phyloP scores from a whole-genome alignment of 2,329 filamentous ascomycete genomes.

The Fusarium mangiferae region DNA sequence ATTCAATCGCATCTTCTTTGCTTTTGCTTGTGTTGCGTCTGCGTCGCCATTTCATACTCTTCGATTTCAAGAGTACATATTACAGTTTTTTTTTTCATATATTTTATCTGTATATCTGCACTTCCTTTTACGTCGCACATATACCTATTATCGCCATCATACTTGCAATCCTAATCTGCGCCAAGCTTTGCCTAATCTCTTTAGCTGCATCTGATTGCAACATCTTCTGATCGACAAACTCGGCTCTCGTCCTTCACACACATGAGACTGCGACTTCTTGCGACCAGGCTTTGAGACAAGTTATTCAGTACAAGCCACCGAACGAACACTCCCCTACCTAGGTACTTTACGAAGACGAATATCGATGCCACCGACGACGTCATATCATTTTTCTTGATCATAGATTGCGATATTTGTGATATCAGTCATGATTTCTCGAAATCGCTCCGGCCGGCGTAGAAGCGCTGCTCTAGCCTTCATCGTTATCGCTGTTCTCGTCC shows the following conservation, averaged over 20 bases:
- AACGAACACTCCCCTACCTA: neutral
- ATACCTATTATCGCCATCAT: neutral
- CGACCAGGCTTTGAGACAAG: neutral
- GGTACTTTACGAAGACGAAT: neutral
- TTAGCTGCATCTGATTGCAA: slow-evolving; percentile 12
- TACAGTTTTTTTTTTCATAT: neutral
- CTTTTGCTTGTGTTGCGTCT: slow-evolving; percentile 4
- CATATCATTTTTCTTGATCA: slow-evolving; percentile 2
- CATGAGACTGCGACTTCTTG: neutral
- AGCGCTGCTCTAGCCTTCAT: slow-evolving; percentile 14
- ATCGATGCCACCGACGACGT: slow-evolving; percentile 5
- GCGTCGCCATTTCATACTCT: neutral
- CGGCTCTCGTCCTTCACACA: neutral
- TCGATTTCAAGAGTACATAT: slow-evolving; percentile 13
- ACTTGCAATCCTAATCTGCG: neutral
- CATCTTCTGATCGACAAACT: neutral
- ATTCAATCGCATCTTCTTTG: slow-evolving; percentile 10
- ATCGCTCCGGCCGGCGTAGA: slow-evolving; percentile 33
- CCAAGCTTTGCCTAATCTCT: slow-evolving; percentile 5
- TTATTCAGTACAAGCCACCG: neutral
- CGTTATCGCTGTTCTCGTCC: slow-evolving; percentile 14
- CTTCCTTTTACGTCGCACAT: neutral
- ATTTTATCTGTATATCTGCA: neutral
- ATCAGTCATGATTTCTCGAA: slow-evolving; percentile 26
- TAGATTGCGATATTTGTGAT: slow-evolving; percentile 1